Base-by-base conservation (phyloP, 1,139 yeast species). In the Nakaseomyces glabratus region DNA sequence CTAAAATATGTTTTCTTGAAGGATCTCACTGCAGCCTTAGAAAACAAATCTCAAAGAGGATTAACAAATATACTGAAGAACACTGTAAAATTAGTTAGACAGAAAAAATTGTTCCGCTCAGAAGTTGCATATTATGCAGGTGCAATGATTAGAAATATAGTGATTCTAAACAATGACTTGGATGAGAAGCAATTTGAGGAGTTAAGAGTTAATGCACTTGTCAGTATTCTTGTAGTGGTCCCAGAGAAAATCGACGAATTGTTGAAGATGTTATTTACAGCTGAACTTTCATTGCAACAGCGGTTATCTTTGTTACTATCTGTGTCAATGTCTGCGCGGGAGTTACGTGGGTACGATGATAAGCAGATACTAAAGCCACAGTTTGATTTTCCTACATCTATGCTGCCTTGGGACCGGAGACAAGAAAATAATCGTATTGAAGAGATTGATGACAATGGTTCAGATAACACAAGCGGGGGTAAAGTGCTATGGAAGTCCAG, bases 281-380 rank as follows among this genome's bases (percentile, higher is more conserved):
- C 81, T 0, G 90, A 81, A 48, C 69, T 76, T 37, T 76, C 85
- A 0, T 55, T 80, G n/a, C 82, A 76, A 42, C 79, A 73, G 38
- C 53, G 90, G 38, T 63, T 80, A 58, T 56, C 69, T 28, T 61
- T 79, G 3, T 50, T 81, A 9, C 67, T 81, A 3, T 61, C 76
- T 0, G 51, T 76, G 11, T 73, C 82, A 0, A 57, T 80, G 17
- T 63, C 78, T 3, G 75, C 78, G 0, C 58, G 90, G 42, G 86
- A 79, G 43, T 56, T 79, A 6, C 61, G 77, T 34, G 88, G 88
- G 0, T 55, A 65, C 21, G 62, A 68, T 11, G 88, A 80, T 54
- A 44, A 40, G 0, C 53, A 57, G 25, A 51, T 65, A 4, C 47
- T 61, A 9, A 61, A 59, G 15, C 63, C 63, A 1, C 26, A 43